Conservation (phyloP, 148 eudicot species). For the Rheum nobile region DNA sequence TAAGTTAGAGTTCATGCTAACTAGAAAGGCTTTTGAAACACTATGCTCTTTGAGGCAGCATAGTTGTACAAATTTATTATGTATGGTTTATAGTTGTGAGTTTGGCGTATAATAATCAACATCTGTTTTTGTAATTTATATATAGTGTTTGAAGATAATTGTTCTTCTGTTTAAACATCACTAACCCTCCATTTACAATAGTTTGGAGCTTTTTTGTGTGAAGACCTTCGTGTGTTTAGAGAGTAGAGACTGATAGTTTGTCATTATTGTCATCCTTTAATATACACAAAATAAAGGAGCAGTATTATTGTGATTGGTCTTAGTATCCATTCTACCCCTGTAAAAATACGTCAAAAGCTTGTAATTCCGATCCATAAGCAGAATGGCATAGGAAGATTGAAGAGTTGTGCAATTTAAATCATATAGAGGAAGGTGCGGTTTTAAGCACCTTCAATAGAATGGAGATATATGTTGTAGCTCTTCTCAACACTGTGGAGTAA, state of each 20-base stretch:
- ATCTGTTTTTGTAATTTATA: not conserved
- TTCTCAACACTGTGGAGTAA: conserved; percentile 94
- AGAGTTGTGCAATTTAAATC: conserved; percentile 79
- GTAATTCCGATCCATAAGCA: conserved; percentile 98
- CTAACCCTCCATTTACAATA: not conserved
- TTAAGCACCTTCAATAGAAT: conserved; percentile 90
- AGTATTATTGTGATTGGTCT: conserved; percentile 89
- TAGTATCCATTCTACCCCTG: conserved; percentile 78
- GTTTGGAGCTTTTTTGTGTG: not conserved
- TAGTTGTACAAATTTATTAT: too few relatives aligned
- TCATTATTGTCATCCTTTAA: conserved; percentile 18
- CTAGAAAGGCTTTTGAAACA: not conserved
- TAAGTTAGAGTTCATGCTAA: not conserved
- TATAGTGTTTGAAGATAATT: not conserved
- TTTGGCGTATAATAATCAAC: not conserved
- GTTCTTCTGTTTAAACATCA: not conserved
- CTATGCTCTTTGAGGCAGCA: not conserved
- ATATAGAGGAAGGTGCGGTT: conserved; percentile 96
- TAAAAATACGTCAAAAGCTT: conserved; percentile 90
- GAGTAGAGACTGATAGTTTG: conserved; percentile 3
- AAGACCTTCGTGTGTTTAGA: not conserved
- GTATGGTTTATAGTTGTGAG: too few relatives aligned
- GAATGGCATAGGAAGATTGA: conserved; percentile 93
- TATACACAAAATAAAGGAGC: conserved; percentile 91
- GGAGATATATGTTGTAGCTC: conserved; percentile 97